Base-by-base conservation (phyloP, 345 rosid genomes). In the Eucalyptus sp. region DNA sequence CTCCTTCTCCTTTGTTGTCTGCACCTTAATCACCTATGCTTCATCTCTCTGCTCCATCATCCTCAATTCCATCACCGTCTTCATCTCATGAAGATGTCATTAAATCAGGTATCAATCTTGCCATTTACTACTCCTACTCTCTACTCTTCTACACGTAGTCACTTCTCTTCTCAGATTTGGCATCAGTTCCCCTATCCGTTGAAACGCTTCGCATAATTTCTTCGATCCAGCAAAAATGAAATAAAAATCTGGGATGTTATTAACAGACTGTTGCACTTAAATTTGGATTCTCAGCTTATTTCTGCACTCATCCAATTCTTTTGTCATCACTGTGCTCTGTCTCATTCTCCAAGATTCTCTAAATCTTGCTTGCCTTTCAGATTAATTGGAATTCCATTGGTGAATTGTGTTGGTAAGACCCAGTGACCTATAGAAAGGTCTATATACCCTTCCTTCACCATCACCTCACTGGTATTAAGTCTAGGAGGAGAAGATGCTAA, bases 201-300 rank as follows among this genome's bases (percentile, higher is more conserved):
- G 58, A 54, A 54, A 54, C 0, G 2, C 25, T 54, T 18, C 4
- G 1, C 58, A 54, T 58, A 12, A 58, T 58, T 25, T 58, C 64
- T 25, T 24, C 2, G 12, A 58, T 24, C 7, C 3, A 58, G 7
- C n/a, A 58, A 2, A 25, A 10, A 25, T 25, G 64, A 9, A 58
- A 58, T 13, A 62, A 62, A 60, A 56, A 56, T 29, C 9, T 29
- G 68, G 3, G 33, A 6, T 62, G 68, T 13, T 2, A 29, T 62
- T 62, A 62, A 62, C 0, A 2, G 31, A 29, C 31, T 13, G 4
- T 62, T 13, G 68, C 68, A 1, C 0, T 62, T 0, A 15, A 13
- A 62, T 62, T 62, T 62, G 33, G 68, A 27, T 62, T 60, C 33
- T 62, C 8, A 29, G 68, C 2, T 62, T 62, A 62, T 12, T 62